Conservation (phyloP, 2,329 filamentous ascomycete genomes). For the Diaporthe batatas region DNA sequence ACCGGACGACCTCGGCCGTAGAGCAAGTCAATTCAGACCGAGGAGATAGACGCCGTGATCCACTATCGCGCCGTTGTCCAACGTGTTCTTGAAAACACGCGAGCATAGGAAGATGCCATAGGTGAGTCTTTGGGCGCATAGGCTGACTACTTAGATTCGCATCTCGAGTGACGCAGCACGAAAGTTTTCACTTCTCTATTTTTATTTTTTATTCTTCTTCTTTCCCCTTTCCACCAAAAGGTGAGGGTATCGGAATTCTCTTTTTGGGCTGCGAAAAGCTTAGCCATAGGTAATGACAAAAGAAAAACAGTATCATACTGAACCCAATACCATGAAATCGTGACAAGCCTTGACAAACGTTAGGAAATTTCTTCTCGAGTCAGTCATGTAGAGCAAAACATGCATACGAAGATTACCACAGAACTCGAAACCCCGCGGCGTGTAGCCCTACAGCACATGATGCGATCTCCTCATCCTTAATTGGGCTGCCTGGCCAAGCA, state of each 20-base stretch:
- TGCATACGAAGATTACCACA: not conserved
- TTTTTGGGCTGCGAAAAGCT: not conserved
- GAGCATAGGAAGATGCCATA: not conserved
- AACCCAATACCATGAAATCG: not conserved
- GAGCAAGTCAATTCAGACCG: not conserved
- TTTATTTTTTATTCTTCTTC: not conserved
- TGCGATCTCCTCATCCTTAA: not conserved
- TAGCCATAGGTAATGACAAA: not conserved
- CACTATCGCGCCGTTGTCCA: not conserved
- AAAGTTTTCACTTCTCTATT: not conserved
- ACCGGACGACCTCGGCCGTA: not conserved
- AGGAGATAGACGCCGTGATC: not conserved
- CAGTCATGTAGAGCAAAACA: not conserved
- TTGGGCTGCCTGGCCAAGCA: not conserved
- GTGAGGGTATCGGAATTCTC: too few species aligned
- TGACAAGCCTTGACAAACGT: not conserved
- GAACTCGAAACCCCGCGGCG: not conserved
- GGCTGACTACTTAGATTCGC: too few species aligned
- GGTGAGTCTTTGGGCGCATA: not conserved
- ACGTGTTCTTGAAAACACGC: not conserved
- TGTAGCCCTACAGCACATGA: not conserved
- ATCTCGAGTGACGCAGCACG: slow-evolving; percentile 2
- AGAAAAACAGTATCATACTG: not conserved
- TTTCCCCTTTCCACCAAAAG: not conserved
- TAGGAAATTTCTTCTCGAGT: too few species aligned